phyloP scores from a whole-genome alignment of 768 basidiomycete genomes.

The Hortiboletus flavorubellus region DNA sequence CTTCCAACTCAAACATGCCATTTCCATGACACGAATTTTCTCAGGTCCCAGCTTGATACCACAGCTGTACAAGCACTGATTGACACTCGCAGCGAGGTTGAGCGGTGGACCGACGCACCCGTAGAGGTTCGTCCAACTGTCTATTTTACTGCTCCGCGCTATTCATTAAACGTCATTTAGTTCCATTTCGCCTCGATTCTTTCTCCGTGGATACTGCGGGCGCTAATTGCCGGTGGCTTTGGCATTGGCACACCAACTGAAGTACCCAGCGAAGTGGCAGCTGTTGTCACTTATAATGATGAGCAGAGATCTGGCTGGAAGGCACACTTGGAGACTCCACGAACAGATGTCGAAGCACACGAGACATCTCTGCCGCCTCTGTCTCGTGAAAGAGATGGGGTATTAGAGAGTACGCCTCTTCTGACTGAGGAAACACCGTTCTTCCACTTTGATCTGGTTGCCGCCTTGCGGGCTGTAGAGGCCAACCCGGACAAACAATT shows the following conservation, averaged over 20 bases:
- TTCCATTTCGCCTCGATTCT: constrained; percentile 95
- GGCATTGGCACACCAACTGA: constrained; percentile 57
- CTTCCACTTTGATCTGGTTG: constrained; percentile 87
- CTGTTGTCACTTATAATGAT: constrained; percentile 65
- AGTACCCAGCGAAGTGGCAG: constrained; percentile 62
- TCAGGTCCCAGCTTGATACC: constrained; percentile 83
- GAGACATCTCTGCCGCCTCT: constrained; percentile 20
- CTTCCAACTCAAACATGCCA: background rate
- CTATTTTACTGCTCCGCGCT: background rate
- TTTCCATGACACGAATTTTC: background rate
- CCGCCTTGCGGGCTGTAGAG: constrained; percentile 71
- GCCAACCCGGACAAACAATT: constrained; percentile 21
- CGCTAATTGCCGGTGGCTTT: constrained; percentile 87
- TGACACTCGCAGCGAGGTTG: constrained; percentile 84
- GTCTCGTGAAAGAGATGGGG: background rate
- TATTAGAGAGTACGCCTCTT: constrained; percentile 30
- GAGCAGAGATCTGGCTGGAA: constrained; percentile 34
- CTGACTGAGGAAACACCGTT: constrained; percentile 63
- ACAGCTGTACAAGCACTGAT: constrained; percentile 90
- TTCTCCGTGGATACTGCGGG: constrained; percentile 92
- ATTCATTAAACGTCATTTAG: constrained; percentile 36
- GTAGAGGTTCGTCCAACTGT: constrained; percentile 52
- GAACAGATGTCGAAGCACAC: constrained; percentile 33
- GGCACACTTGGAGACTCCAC: background rate
- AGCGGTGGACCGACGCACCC: constrained; percentile 76